Conservation (phyloP, 1,284 basidiomycete genomes). For the Moniliophthora roreri region DNA sequence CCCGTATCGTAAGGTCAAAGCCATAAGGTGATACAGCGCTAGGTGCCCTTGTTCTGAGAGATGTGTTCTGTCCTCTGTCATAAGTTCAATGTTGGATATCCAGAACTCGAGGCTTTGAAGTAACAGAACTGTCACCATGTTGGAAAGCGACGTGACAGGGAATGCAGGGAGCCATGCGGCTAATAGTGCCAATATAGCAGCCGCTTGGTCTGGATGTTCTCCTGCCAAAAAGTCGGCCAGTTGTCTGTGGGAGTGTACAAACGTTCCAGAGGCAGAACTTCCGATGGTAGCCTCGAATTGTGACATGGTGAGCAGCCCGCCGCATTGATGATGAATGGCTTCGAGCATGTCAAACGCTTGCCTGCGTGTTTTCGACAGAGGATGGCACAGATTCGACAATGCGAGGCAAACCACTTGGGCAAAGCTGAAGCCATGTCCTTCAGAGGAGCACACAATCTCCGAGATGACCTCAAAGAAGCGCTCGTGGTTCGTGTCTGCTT, state of each 20-base stretch:
- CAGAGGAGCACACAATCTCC: constrained; percentile 66
- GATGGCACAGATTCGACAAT: constrained; percentile 84
- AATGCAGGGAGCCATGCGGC: constrained; percentile 73
- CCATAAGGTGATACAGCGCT: constrained; percentile 82
- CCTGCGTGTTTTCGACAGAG: constrained; percentile 64
- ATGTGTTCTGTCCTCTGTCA: constrained; percentile 56
- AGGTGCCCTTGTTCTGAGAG: constrained; percentile 62
- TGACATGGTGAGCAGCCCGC: constrained; percentile 62
- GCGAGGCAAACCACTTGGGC: constrained; percentile 81
- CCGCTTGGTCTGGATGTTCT: constrained; percentile 75
- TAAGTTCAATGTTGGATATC: constrained; percentile 74
- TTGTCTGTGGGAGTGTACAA: constrained; percentile 78
- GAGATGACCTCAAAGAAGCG: constrained; percentile 82
- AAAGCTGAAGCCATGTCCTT: constrained; percentile 66
- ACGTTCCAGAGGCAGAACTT: constrained; percentile 75
- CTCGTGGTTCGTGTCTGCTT: constrained; percentile 52
- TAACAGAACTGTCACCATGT: constrained; percentile 53
- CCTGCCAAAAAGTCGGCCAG: constrained; percentile 80
- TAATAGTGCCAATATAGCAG: constrained; percentile 72
- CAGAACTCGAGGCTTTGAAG: constrained; percentile 79
- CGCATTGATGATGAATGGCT: constrained; percentile 64
- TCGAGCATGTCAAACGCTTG: constrained; percentile 82
- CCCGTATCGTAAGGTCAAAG: constrained; percentile 79
- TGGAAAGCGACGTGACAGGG: constrained; percentile 48
- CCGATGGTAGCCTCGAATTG: constrained; percentile 78